A percentile compares a stretch with the other conserved stretches of the same genome.
Evolutionary conservation across 116 monocot genomes (phyloP).

Genomic region (Thalassia testudinum): DNA sequence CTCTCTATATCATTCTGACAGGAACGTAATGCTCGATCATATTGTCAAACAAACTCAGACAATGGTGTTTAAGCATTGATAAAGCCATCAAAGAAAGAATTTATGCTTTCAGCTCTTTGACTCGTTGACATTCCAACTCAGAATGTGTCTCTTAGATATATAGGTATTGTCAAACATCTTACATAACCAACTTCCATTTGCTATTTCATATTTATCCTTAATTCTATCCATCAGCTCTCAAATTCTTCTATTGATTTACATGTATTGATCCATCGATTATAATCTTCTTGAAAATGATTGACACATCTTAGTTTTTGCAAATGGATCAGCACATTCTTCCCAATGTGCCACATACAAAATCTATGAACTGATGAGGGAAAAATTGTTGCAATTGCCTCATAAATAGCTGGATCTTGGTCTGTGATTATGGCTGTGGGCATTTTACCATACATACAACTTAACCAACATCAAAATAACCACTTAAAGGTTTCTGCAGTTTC

Average conservation of each 20-base stretch:
- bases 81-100: slow-evolving; percentile 4
- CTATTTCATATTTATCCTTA: background rate
- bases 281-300: background rate
- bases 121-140: background rate
- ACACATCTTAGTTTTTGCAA: background rate
- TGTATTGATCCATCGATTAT: slow-evolving; percentile 2
- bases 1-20: background rate
- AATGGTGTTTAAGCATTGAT: background rate
- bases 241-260: slow-evolving; percentile 4
- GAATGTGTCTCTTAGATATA: slow-evolving; percentile 1
- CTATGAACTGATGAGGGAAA: background rate
- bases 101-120: slow-evolving; percentile 9
- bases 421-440: slow-evolving; percentile 1
- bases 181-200: background rate
- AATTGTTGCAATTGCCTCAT: background rate
- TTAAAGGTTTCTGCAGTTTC: slow-evolving; percentile 2
- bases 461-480: slow-evolving; percentile 8
- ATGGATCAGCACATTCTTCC: background rate
- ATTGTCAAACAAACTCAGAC: slow-evolving; percentile 3
- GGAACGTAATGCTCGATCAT: background rate
- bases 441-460: slow-evolving; percentile 4
- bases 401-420: slow-evolving; percentile 4
- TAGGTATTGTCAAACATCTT: background rate
- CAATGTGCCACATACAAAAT: slow-evolving; percentile 2
- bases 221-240: slow-evolving; percentile 2